Evolutionary conservation across 2,329 filamentous ascomycete species (phyloP), one percentile per base, ranked within the genome.

Genomic region (Neofusicoccum umdonicola): DNA sequence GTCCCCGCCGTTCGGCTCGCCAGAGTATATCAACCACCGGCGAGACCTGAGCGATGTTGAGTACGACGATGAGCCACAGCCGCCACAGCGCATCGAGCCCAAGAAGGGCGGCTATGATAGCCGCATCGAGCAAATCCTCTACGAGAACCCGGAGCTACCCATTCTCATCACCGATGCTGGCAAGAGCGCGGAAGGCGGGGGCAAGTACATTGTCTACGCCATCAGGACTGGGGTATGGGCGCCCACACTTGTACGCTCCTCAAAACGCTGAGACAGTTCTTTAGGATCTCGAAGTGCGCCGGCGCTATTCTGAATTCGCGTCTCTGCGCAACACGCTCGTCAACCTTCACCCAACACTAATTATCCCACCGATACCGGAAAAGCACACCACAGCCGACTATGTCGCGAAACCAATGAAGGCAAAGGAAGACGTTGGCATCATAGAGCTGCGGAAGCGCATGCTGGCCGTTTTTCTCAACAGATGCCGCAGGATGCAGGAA

Each of bases 371-470:
- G 3, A 99, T 99, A 72, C 95, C 95, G 22, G 96, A 99, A 80
- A 99, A 99, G 79, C 95, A 99, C 78, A 95, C 93, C 51, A 96
- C 99, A 90, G 94, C 94, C 67, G 95, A 99, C 77, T 99, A 99
- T 75, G 95, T 95, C 15, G 93, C 96, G 34, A 98, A 97, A 72
- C 95, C 96, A 1, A 99, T 95, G 42, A 97, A 94, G 72, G 96
- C 96, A 17, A 99, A 97, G 77, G 94, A 99, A 78, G 96, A 99
- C 75, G 90, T 93, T 65, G 91, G 94, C 66, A 99, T 98, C 51
- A 99, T 99, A 68, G 95, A 99, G 74, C 82, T 98, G 69, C 87
- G 95, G 66, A 98, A 98, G 82, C 91, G 95, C 71, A 99, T 99
- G 95, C 78, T 99, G 62, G 90, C 91, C 4, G 95, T 98, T 0